Conservation (phyloP, 2,329 filamentous ascomycete species). For the Thermoascus crustaceus region DNA sequence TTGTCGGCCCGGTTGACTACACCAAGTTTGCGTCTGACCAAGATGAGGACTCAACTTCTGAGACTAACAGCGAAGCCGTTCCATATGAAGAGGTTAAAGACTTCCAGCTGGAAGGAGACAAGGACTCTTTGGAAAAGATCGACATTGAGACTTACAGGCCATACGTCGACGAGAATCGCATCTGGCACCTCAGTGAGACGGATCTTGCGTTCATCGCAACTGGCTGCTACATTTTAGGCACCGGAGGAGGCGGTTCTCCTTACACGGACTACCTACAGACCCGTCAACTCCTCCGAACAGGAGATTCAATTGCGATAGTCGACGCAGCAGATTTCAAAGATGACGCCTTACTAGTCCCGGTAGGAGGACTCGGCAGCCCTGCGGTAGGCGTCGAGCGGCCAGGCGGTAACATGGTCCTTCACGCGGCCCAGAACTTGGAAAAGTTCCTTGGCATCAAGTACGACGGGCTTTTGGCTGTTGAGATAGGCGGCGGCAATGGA, state of each 20-base stretch:
- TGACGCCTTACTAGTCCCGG: constrained; percentile 32
- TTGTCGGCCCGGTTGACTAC: constrained; percentile 45
- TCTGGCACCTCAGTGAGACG: constrained; percentile 31
- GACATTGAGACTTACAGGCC: constrained; percentile 26
- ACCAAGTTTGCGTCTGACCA: constrained; percentile 27
- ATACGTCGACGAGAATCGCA: constrained; percentile 17
- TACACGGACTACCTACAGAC: constrained; percentile 41
- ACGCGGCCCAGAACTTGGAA: constrained; percentile 31
- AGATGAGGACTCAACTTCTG: not conserved
- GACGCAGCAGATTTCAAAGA: constrained; percentile 21
- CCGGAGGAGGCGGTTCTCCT: constrained; percentile 34
- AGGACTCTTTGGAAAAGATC: constrained; percentile 3
- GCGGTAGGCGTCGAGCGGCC: constrained; percentile 21
- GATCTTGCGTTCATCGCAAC: constrained; percentile 32
- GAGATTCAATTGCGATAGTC: constrained; percentile 6
- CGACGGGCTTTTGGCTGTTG: constrained; percentile 25
- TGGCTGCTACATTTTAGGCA: constrained; percentile 31
- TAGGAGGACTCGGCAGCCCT: constrained; percentile 35
- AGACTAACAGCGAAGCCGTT: not conserved
- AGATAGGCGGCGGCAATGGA: constrained; percentile 34
- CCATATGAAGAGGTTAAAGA: not conserved
- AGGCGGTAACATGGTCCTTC: constrained; percentile 17
- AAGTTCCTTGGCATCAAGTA: constrained; percentile 26
- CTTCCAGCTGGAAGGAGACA: not conserved
- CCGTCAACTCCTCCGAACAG: constrained; percentile 29